These are phyloP conservation scores for Musa acuminata DNA, from an alignment of 176 grass and related monocot species.

Conservation along the genomic window DNA sequence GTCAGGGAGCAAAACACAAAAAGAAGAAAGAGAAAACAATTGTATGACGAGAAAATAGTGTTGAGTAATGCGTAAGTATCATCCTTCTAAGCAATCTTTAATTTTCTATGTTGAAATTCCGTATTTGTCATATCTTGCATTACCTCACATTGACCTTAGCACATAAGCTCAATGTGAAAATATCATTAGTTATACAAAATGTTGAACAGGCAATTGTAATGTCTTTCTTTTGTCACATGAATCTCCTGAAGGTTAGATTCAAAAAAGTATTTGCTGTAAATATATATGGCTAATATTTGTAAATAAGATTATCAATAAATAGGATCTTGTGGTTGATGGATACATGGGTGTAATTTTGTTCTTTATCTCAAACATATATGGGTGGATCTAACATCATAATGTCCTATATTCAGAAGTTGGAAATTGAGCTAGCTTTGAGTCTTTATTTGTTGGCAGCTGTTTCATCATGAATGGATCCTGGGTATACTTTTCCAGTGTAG, in stretches of 20 bases:
- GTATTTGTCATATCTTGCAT: neutral
- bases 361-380: too few relatives aligned
- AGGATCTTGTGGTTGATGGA: neutral
- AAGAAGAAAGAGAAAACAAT: conserved; percentile 33
- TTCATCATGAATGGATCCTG: too few relatives aligned
- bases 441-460: too few relatives aligned
- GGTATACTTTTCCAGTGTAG: too few relatives aligned
- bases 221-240: too few relatives aligned
- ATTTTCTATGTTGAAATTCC: neutral
- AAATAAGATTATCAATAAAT: neutral
- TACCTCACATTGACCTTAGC: neutral
- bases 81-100: conserved; percentile 6
- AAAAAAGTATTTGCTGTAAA: neutral
- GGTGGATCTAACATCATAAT: too few relatives aligned
- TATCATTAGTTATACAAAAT: too few relatives aligned
- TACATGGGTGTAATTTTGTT: neutral
- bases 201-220: too few relatives aligned
- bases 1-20: conserved; percentile 28
- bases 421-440: too few relatives aligned
- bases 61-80: conserved; percentile 58
- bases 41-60: conserved; percentile 38
- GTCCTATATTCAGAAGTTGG: too few relatives aligned
- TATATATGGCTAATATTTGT: too few relatives aligned
- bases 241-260: neutral
- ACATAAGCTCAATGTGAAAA: too few relatives aligned